Evolutionary conservation across 768 basidiomycete species (phyloP).

Genomic region (Pulveroboletus sp.): DNA sequence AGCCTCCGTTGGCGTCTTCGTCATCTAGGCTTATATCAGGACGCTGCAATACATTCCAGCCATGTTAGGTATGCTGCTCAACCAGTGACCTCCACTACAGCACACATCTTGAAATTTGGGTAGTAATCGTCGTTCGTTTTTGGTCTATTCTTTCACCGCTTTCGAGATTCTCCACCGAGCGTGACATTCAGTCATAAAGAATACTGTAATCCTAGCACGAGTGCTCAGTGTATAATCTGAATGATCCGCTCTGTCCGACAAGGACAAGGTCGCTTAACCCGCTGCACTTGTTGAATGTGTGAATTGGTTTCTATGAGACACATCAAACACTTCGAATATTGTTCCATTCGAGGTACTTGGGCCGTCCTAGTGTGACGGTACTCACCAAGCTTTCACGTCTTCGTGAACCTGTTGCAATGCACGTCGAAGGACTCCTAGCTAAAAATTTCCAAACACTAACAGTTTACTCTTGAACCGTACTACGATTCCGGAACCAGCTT

Average conservation of each 20-base stretch:
- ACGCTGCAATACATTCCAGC: slow-evolving; percentile 1
- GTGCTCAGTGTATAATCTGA: background rate
- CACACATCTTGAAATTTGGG: background rate
- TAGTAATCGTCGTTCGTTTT: background rate
- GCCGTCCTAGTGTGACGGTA: too few relatives aligned
- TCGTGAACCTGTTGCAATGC: background rate
- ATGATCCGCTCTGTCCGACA: background rate
- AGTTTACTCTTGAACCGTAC: background rate
- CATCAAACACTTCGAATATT: too few relatives aligned
- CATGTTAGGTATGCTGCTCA: background rate
- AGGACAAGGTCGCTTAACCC: background rate
- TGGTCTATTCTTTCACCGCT: background rate
- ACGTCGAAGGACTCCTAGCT: too few relatives aligned
- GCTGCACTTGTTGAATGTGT: too few relatives aligned
- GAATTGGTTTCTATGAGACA: too few relatives aligned
- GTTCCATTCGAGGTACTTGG: background rate
- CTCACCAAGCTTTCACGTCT: background rate
- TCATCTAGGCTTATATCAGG: background rate
- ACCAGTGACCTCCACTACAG: background rate
- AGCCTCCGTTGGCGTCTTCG: slow-evolving; percentile 31
- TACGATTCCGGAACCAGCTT: background rate
- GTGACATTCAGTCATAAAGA: background rate
- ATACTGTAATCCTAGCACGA: background rate
- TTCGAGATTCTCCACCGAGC: background rate
- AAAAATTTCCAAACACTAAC: background rate